These are phyloP conservation scores for Hemisphaericaspora xylofermentans DNA, from an alignment of 1,139 yeast genomes.

Conservation along the genomic window DNA sequence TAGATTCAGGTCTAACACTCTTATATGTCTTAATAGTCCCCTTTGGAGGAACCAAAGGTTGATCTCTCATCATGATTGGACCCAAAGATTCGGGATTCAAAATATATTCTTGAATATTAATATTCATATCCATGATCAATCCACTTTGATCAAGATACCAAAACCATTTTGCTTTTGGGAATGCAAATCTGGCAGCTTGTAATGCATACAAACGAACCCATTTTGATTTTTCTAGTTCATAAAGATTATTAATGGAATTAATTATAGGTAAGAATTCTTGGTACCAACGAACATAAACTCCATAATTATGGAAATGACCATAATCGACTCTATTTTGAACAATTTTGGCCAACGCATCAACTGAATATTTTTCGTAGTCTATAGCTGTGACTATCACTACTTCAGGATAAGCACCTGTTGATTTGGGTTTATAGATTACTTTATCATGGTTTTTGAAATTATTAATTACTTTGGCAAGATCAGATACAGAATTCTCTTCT, in stretches of 20 bases:
- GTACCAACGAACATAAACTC: conserved; percentile 76
- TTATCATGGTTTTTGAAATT: conserved; percentile 67
- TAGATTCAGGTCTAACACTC: conserved; percentile 51
- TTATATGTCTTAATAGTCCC: conserved; percentile 72
- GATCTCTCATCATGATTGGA: conserved; percentile 60
- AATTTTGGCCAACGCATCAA: conserved; percentile 58
- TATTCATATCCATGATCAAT: conserved; percentile 62
- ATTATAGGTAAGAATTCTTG: conserved; percentile 73
- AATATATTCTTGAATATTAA: conserved; percentile 57
- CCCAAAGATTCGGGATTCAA: conserved; percentile 56
- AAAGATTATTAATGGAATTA: conserved; percentile 40
- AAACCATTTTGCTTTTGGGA: conserved; percentile 80
- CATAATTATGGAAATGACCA: conserved; percentile 72
- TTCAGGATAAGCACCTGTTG: conserved; percentile 52
- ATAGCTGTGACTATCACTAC: conserved; percentile 78
- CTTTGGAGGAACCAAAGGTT: conserved; percentile 65
- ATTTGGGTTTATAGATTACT: conserved; percentile 48
- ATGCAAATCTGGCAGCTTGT: conserved; percentile 84
- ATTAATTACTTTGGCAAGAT: conserved; percentile 49
- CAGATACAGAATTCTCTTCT: conserved; percentile 36
- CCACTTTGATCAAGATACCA: conserved; percentile 83
- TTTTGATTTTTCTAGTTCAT: conserved; percentile 35
- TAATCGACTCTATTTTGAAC: conserved; percentile 82
- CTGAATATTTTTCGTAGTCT: conserved; percentile 68
- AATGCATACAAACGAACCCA: conserved; percentile 63